phyloP scores from a whole-genome alignment of 441 rosid genomes.

The Omphalea diandra region DNA sequence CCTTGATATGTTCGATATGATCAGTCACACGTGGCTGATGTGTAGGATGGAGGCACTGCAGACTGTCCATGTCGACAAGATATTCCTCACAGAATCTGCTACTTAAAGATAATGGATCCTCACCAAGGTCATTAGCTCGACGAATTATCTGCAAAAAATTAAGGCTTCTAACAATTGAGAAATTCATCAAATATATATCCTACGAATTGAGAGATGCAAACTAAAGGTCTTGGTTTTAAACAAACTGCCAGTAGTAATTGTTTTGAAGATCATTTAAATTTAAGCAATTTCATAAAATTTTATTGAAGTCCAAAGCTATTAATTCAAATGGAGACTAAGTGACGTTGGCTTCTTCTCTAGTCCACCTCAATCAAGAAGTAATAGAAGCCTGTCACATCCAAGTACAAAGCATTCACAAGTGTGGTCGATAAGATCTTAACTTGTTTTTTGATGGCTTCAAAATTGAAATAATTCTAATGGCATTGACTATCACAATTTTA shows the following conservation, averaged over 20 bases:
- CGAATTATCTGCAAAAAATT: constrained; percentile 58
- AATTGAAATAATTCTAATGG: too few relatives aligned
- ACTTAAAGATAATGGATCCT: constrained; percentile 62
- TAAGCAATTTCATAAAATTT: too few relatives aligned
- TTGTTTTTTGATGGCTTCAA: too few relatives aligned
- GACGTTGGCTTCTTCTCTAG: neutral
- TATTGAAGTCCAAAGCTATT: neutral
- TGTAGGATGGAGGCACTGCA: constrained; percentile 83
- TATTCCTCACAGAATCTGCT: constrained; percentile 70
- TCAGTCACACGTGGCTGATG: constrained; percentile 79
- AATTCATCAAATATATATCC: neutral
- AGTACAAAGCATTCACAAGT: neutral
- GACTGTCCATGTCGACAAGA: constrained; percentile 62
- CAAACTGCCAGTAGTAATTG: neutral
- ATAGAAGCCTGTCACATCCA: neutral
- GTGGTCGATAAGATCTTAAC: neutral
- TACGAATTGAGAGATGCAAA: neutral
- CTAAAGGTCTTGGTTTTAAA: neutral
- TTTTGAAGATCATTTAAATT: neutral
- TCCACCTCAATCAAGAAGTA: too few relatives aligned
- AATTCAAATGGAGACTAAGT: neutral
- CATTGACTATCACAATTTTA: neutral
- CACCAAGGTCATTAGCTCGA: constrained; percentile 63
- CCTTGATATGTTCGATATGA: constrained; percentile 73
- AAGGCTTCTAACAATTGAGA: neutral